Evolutionary conservation across 2,329 filamentous ascomycete genomes (phyloP).

Genomic region (Arthrobotrys pseudoclavata): DNA sequence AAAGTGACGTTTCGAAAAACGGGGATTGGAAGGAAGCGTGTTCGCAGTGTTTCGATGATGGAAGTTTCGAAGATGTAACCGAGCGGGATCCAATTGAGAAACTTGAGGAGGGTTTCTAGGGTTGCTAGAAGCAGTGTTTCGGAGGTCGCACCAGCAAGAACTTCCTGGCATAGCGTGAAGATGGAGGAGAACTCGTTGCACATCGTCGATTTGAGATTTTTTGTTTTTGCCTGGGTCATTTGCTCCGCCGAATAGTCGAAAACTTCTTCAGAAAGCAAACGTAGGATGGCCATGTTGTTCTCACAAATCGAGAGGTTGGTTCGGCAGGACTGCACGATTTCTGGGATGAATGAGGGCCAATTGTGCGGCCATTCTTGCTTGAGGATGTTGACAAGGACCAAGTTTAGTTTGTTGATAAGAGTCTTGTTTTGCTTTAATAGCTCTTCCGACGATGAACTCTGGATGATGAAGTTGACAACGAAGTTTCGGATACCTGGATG

Average conservation of each 20-base stretch:
- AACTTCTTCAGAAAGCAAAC: constrained; percentile 95
- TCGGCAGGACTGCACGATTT: constrained; percentile 96
- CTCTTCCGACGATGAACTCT: constrained; percentile 91
- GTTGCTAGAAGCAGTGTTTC: constrained; percentile 94
- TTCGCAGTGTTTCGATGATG: constrained; percentile 93
- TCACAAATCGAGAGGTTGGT: constrained; percentile 97
- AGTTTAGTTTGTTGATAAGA: constrained; percentile 96
- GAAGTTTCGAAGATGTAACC: constrained; percentile 99
- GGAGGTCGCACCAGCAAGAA: constrained; percentile 89
- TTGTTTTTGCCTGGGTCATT: constrained; percentile 98
- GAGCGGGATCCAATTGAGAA: constrained; percentile 98
- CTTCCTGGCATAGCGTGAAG: constrained; percentile 96
- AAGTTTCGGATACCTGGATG: constrained; percentile 93
- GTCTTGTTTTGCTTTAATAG: constrained; percentile 85
- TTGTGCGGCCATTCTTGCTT: constrained; percentile 99
- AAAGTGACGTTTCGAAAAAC: constrained; percentile 97
- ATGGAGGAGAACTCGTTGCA: constrained; percentile 98
- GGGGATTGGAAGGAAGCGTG: constrained; percentile 89
- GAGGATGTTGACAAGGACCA: constrained; percentile 95
- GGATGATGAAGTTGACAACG: constrained; percentile 97
- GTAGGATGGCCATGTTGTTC: constrained; percentile 99
- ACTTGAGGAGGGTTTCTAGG: constrained; percentile 91
- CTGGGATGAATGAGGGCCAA: constrained; percentile 99
- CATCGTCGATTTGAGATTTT: constrained; percentile 98
- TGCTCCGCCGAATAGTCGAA: constrained; percentile 99